Evolutionary conservation across 1,284 basidiomycete species (phyloP), one percentile per base, ranked within the genome.

Genomic region (Cystobasidium slooffiae): DNA sequence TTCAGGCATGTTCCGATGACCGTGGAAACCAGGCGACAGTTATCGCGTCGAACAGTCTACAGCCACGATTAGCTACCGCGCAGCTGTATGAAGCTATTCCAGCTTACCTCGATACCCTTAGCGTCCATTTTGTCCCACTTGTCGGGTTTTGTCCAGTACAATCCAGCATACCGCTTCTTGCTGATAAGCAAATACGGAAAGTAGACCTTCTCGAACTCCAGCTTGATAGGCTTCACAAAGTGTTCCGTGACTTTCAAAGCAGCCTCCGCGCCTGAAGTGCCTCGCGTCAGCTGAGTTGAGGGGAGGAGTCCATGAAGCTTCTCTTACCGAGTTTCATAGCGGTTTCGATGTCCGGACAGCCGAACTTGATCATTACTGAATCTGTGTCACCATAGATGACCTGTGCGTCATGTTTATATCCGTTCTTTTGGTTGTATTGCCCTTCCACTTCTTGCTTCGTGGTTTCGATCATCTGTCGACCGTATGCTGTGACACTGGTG

Each of bases 101-200:
- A 4, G 72, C 88, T 41, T 75, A 94, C 94, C 87, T 98, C 94
- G 75, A 98, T 97, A 79, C 94, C 94, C 83, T 98, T 98, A 0
- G 95, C 91, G 79, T 98, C 94, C 95, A 97, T 97, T 84, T 97
- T 97, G 83, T 98, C 95, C 78, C 92, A 94, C 82, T 93, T 95
- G 58, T 97, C 94, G 7, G 90, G 85, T 77, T 88, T 89, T 0
- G 94, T 97, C 95, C 95, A 97, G 81, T 98, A 97, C 72, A 97
- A 83, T 4, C 94, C 95, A 2, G 95, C 94, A 83, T 98, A 98
- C 44, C 95, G 89, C 83, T 98, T 98, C 84, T 97, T 98, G 86
- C 86, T 97, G 83, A 98, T 98, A 51, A 98, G 88, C 66, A 98
- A 84, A 81, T 97, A 98, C 3, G 94, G 94, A 82, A 91, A 97